Base-by-base conservation (phyloP, 2,329 filamentous ascomycete genomes). In the Colletotrichum sp. region DNA sequence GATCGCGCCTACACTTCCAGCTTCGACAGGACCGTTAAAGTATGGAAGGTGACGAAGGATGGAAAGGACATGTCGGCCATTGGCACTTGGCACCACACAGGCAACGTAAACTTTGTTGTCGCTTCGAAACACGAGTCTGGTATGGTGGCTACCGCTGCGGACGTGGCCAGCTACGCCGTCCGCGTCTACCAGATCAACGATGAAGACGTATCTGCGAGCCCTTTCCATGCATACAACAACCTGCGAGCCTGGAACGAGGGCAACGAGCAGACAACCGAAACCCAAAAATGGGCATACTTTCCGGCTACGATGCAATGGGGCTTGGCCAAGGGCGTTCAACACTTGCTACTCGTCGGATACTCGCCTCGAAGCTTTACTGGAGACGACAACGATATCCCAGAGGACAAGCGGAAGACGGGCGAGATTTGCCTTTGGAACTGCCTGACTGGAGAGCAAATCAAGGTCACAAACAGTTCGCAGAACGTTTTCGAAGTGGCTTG, bases 221-320 rank as follows among this genome's bases (percentile, higher is more conserved):
- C 79, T 0, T 89, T 85, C 60, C 77, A 80, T 5, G 80, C 84
- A 0, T 84, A 88, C 32, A 88, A 88, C 2, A 89, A 88, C 78
- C 83, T 85, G 0, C 66, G 76, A 26, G 30, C 70, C 1, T 78
- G 76, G 76, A 76, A 78, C 28, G 77, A 78, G 30, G 44, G 78
- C 80, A 32, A 84, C 83, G 80, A 78, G 83, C 71, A 15, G 82
- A 86, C 66, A 81, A 82, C 8, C 78, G 82, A 49, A 78, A 77
- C 12, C 82, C 81, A 7, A 10, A 89, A 88, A 69, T 93, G 92
- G 92, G 89, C 90, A 0, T 93, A 93, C 79, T 92, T 87, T 74
- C 92, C 92, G 1, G 90, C 92, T 0, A 92, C 92, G 0, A 89
- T 93, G 81, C 90, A 91, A 80, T 93, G 92, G 92, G 92, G 91